Evolutionary conservation across 768 basidiomycete genomes (phyloP), one percentile per base, ranked within the genome.

Genomic region (Lactarius evosmus): DNA sequence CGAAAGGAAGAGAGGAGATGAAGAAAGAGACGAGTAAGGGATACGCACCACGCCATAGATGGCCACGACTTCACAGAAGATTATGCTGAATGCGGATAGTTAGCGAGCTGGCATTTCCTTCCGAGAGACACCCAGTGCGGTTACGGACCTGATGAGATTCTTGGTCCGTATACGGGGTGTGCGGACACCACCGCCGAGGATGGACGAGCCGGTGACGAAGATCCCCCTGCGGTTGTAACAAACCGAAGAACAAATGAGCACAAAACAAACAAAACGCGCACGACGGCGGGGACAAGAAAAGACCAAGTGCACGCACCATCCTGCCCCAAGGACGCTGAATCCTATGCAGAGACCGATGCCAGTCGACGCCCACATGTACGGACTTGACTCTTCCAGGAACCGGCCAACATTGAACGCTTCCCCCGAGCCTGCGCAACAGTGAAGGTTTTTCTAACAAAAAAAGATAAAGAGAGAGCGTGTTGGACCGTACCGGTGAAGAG

Each of bases 61-160:
- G 63, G 96, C 97, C 32, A 99, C 95, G 72, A 98, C 97, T 79
- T 98, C 96, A 75, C 96, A 98, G 82, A 98, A 98, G 72, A 99
- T 98, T 79, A 98, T 94, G 69, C 96, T 98, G 71, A 0, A 27
- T 11, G 40, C 51, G 1, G 36, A 8, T 29, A 41, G 62, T n/a
- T 67, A 65, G n/a, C n/a, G 12, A 7, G 55, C 14, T 5, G 22
- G 38, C 11, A 19, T 16, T 33, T 19, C 7, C 7, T 33, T 2
- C 19, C 12, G 14, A 50, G 2, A 8, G n/a, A 34, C 12, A 29
- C 9, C 32, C 16, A 58, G 7, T 1, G 1, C 0, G 7, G 4
- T 32, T 41, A 72, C 82, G 58, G 56, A 93, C 95, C 93, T 95
- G 70, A 99, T 97, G 75, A 98, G 75, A 74, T 99, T 99, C 84